These are phyloP conservation scores for Coccomyxa sp. DNA, from an alignment of 139 green algal genomes.

Conservation along the genomic window DNA sequence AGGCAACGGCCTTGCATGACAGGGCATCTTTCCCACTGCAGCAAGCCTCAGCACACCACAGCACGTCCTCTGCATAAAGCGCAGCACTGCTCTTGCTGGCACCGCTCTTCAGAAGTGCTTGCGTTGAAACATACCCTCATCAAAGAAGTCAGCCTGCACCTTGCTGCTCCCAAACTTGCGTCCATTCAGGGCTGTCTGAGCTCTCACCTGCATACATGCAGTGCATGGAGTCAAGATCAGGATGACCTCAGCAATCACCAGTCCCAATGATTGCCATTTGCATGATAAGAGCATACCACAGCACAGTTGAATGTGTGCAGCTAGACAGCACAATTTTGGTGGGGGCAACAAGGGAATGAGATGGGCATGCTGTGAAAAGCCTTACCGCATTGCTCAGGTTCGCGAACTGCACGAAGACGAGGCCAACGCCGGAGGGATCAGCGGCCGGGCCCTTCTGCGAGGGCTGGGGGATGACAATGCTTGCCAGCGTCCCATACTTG, in stretches of 20 bases:
- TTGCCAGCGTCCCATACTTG: conserved; percentile 53
- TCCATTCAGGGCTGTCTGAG: conserved; percentile 44
- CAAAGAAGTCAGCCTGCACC: conserved; percentile 38
- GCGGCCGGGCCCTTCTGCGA: not conserved
- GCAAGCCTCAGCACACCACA: too few species aligned
- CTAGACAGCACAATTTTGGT: not conserved
- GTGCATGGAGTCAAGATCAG: not conserved
- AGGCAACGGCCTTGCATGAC: too few species aligned
- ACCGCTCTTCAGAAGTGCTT: not conserved
- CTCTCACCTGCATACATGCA: not conserved
- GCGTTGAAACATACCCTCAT: conserved; percentile 16
- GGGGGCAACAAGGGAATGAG: too few species aligned
- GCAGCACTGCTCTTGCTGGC: too few species aligned
- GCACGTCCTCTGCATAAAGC: too few species aligned
- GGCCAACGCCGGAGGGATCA: conserved; percentile 49
- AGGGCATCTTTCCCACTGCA: too few species aligned
- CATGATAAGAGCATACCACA: not conserved
- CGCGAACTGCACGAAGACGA: conserved; percentile 52
- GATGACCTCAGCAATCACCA: not conserved
- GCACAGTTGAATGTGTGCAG: not conserved
- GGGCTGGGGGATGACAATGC: conserved; percentile 46
- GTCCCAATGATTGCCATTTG: not conserved
- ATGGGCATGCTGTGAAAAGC: not conserved
- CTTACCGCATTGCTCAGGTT: conserved; percentile 11
- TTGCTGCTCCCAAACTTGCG: conserved; percentile 42